A percentile compares a stretch with the other conserved stretches of the same genome.
phyloP scores from a whole-genome alignment of 306 rosid species.

The Vigna hirtella region DNA sequence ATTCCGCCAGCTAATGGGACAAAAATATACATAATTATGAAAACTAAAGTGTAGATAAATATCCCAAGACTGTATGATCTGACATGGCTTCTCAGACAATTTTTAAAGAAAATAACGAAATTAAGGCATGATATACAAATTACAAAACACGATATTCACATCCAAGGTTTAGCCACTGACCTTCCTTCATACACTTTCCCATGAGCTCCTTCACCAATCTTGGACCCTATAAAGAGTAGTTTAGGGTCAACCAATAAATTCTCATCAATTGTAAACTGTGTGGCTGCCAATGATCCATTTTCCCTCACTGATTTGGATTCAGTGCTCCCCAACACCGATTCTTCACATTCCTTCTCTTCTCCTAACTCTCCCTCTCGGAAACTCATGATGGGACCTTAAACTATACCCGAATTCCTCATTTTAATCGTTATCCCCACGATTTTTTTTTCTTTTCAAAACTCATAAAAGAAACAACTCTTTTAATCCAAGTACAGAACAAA shows the following conservation, averaged over 20 bases:
- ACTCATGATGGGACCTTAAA: conserved; percentile 87
- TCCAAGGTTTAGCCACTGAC: conserved; percentile 59
- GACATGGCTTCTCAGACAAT: conserved; percentile 32
- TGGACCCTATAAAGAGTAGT: conserved; percentile 79
- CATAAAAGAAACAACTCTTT: conserved; percentile 8
- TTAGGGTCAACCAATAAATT: conserved; percentile 91
- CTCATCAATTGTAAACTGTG: conserved; percentile 74
- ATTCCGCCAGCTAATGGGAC: conserved; percentile 9
- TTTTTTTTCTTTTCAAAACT: neutral
- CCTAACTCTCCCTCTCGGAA: conserved; percentile 59
- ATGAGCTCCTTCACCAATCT: conserved; percentile 98
- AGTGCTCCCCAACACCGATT: conserved; percentile 46
- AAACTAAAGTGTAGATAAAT: conserved; percentile 20
- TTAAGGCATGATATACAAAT: conserved; percentile 17
- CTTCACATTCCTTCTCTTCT: conserved; percentile 55
- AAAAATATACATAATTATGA: conserved; percentile 20
- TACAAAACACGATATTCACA: conserved; percentile 1
- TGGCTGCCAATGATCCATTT: conserved; percentile 62
- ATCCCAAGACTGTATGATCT: conserved; percentile 29
- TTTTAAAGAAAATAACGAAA: neutral
- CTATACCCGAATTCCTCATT: conserved; percentile 69
- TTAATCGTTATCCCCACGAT: conserved; percentile 32
- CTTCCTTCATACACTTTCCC: conserved; percentile 98
- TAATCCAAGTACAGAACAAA: conserved; percentile 36
- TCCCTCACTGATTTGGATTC: conserved; percentile 51